These are phyloP conservation scores for Penicillium hordei DNA, from an alignment of 2,329 filamentous ascomycete genomes.

Conservation along the genomic window DNA sequence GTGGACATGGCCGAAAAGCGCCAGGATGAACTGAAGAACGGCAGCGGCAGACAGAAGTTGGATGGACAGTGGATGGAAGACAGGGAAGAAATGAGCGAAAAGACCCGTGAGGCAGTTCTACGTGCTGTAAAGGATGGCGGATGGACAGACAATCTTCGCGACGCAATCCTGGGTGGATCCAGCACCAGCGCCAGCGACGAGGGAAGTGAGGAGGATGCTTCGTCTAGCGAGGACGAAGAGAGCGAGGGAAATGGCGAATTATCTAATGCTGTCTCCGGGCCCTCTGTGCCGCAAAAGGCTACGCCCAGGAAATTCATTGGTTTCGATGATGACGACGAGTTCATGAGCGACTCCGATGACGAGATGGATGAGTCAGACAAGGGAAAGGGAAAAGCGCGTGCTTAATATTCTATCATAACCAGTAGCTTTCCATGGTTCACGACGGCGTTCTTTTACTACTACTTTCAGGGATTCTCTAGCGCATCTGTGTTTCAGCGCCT, in stretches of 20 bases:
- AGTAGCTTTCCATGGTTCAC: conserved; percentile 14
- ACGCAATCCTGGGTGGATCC: conserved; percentile 36
- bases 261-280: conserved; percentile 17
- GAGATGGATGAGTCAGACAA: conserved; percentile 32
- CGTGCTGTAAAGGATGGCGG: conserved; percentile 66
- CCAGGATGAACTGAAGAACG: conserved; percentile 78
- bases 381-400: conserved; percentile 38
- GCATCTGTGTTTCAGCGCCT: conserved; percentile 11
- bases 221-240: conserved; percentile 38
- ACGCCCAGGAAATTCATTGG: conserved; percentile 44
- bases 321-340: conserved; percentile 51
- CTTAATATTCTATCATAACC: conserved; percentile 18
- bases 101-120: conserved; percentile 74
- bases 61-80: conserved; percentile 94
- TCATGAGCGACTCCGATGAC: conserved; percentile 46
- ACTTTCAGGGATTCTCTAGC: conserved; percentile 5
- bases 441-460: conserved; percentile 20
- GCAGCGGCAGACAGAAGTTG: conserved; percentile 63
- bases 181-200: conserved; percentile 45
- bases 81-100: conserved; percentile 85
- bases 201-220: conserved; percentile 34
- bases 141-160: conserved; percentile 46
- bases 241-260: conserved; percentile 38
- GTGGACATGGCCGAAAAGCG: conserved; percentile 79
- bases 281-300: conserved; percentile 29